phyloP scores from a whole-genome alignment of 2,329 filamentous ascomycete species.

The Fusarium verrucosum region DNA sequence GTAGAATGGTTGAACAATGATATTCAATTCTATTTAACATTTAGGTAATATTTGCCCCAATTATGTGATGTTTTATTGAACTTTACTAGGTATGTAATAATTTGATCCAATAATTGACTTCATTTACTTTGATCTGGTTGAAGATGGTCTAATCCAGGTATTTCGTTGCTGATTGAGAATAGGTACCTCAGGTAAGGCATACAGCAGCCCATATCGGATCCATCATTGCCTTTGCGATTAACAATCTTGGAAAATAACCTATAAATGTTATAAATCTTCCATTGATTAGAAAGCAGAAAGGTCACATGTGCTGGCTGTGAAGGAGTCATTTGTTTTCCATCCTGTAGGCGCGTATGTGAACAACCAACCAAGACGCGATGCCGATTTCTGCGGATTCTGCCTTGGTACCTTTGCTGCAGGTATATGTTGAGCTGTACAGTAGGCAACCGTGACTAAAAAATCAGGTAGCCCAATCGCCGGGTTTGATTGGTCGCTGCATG shows the following conservation, averaged over 20 bases:
- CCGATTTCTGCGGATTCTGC: slow-evolving; percentile 31
- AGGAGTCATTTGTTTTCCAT: slow-evolving; percentile 3
- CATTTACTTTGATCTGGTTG: background rate
- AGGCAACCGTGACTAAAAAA: slow-evolving; percentile 47
- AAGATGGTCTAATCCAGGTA: no score
- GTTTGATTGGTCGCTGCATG: slow-evolving; percentile 46
- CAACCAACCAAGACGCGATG: slow-evolving; percentile 35
- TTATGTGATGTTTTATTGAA: background rate
- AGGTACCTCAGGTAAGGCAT: no score
- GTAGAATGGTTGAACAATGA: background rate
- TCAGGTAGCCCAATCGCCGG: slow-evolving; percentile 24
- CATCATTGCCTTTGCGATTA: no score
- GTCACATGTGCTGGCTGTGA: background rate
- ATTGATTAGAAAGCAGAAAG: slow-evolving; percentile 1
- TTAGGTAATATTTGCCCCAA: background rate
- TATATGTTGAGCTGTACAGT: slow-evolving; percentile 37
- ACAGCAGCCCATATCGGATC: no score
- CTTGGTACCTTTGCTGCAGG: slow-evolving; percentile 43
- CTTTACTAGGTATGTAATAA: background rate
- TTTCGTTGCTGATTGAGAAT: no score
- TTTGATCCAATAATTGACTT: background rate
- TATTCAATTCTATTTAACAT: background rate
- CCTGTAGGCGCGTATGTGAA: background rate
- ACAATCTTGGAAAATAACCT: background rate
- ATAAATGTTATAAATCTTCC: background rate